Base-by-base conservation (phyloP, 805 yeast species). In the Zygoascus bituminiphila region DNA sequence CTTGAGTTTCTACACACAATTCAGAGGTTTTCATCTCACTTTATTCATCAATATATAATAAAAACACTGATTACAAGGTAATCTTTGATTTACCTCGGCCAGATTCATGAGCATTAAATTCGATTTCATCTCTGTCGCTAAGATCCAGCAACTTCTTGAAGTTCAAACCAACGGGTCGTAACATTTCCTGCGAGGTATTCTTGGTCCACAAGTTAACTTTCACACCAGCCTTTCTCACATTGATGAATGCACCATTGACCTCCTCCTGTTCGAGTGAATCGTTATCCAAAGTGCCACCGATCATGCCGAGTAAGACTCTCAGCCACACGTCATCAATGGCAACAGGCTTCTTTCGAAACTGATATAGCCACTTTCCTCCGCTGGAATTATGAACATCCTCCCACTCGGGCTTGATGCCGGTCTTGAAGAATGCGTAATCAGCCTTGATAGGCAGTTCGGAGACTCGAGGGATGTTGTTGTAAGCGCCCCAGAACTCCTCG, bases 401-500 rank as follows among this genome's bases (percentile, higher is more conserved):
- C 98, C 98, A 93, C 76, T 93, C 98, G 49, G 98, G 98, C 68
- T 87, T 84, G 62, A 93, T 81, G 50, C 88, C 95, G 65, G 84
- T 85, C 72, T 91, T 84, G 76, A 93, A 93, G 62, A 91, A 79
- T 67, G 93, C 95, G 72, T 91, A 91, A 70, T 93, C 98, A 10
- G 96, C 85, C 69, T 82, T 86, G 61, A 83, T 64, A 59, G 98
- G 98, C 64, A 93, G 76, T 64, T 88, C 96, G 54, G 80, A 79
- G 45, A 95, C 96, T 60, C 80, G 81, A 57, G 98, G 98, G 59
- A 93, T 82, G 39, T 94, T 84, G 69, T 93, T 89, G 75, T 80
- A 85, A 57, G 91, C 84, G 22, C 98, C 98, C 98, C 98, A 93
- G 73, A 93, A 93, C 68, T 91, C 97, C 73, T 93, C 98, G 46